These are phyloP conservation scores for Diaporthe velutina DNA, from an alignment of 2,329 filamentous ascomycete genomes.

Conservation along the genomic window DNA sequence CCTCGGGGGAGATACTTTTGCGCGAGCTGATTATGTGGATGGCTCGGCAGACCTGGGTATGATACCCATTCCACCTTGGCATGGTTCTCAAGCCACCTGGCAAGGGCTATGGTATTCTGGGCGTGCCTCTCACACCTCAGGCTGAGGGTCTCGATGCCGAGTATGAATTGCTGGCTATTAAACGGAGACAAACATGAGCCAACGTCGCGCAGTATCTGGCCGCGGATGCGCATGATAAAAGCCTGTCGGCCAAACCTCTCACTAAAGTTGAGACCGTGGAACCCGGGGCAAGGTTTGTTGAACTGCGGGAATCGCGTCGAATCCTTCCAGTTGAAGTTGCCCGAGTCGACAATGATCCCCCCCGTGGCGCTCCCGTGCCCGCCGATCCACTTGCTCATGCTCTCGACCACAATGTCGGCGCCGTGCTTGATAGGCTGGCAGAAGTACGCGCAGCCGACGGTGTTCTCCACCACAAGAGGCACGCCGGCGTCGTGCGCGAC, in stretches of 20 bases:
- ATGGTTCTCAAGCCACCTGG: conserved; percentile 75
- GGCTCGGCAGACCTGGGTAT: conserved; percentile 74
- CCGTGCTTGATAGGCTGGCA: conserved; percentile 72
- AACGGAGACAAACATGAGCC: conserved; percentile 76
- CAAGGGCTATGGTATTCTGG: conserved; percentile 71
- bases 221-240: conserved; percentile 73
- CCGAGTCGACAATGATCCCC: conserved; percentile 73
- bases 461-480: conserved; percentile 70
- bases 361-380: conserved; percentile 77
- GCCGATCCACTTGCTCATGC: conserved; percentile 76
- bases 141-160: conserved; percentile 76
- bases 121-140: conserved; percentile 75
- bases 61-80: conserved; percentile 77
- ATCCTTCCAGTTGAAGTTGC: conserved; percentile 77
- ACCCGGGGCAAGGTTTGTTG: conserved; percentile 14
- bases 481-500: conserved; percentile 72
- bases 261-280: conserved; percentile 69
- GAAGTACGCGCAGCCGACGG: conserved; percentile 76
- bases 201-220: conserved; percentile 76
- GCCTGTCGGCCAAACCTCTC: conserved; percentile 75
- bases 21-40: conserved; percentile 70
- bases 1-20: conserved; percentile 76
- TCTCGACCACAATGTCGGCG: conserved; percentile 77
- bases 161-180: conserved; percentile 75
- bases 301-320: conserved; percentile 77